phyloP scores from a whole-genome alignment of 2,329 filamentous ascomycete genomes.

The Cordyceps farinosa region DNA sequence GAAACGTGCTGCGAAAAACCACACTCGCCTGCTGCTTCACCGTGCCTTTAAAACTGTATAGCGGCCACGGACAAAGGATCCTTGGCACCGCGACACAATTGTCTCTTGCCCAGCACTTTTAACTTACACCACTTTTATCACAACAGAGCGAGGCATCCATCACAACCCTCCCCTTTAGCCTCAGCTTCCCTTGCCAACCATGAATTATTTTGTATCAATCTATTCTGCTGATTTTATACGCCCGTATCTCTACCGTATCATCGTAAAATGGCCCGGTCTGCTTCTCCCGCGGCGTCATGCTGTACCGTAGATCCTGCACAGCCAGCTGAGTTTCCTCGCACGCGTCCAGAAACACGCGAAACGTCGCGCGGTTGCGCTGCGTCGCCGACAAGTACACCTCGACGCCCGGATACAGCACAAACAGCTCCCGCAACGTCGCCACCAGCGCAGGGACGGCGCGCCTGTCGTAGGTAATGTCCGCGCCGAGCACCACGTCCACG shows the following conservation, averaged over 20 bases:
- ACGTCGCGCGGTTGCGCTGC: conserved; percentile 67
- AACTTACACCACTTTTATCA: too few species aligned
- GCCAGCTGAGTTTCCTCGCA: conserved; percentile 49
- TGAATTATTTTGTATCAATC: background rate
- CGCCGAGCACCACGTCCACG: conserved; percentile 66
- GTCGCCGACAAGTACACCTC: conserved; percentile 66
- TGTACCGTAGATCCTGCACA: conserved; percentile 43
- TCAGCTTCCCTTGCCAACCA: background rate
- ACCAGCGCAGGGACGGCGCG: conserved; percentile 60
- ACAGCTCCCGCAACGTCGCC: conserved; percentile 60
- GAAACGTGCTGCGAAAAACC: background rate
- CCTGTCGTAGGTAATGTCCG: conserved; percentile 75
- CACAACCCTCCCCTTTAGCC: background rate
- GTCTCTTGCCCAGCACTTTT: background rate
- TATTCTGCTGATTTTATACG: conserved; percentile 32
- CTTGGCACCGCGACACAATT: too few species aligned
- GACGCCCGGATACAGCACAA: conserved; percentile 52
- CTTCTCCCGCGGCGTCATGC: conserved; percentile 33
- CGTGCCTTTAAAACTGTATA: background rate
- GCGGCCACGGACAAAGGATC: background rate
- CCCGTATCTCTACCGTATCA: conserved; percentile 55
- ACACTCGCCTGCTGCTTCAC: background rate
- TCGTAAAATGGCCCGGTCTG: conserved; percentile 65
- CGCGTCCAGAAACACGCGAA: conserved; percentile 57
- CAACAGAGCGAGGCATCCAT: too few species aligned